Percentiles rank a stretch among this genome's conserved stretches.
These are phyloP conservation scores for Podospora didyma DNA, from an alignment of 495 filamentous ascomycete species.

Conservation along the genomic window DNA sequence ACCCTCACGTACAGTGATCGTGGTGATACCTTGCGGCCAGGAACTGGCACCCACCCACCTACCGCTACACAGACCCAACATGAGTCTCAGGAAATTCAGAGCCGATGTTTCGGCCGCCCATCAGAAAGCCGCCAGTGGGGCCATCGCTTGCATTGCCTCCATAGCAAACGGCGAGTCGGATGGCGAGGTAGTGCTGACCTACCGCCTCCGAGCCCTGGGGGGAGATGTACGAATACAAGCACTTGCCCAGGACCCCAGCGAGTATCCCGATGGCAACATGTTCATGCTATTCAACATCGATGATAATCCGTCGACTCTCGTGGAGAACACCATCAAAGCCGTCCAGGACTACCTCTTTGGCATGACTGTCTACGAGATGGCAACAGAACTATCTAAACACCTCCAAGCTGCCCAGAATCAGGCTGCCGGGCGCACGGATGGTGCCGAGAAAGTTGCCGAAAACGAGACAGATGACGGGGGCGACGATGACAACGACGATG, in stretches of 20 bases:
- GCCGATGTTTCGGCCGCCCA: slow-evolving; percentile 26
- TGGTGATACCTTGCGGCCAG: background rate
- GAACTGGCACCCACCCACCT: background rate
- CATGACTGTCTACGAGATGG: slow-evolving; percentile 41
- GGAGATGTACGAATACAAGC: slow-evolving; percentile 18
- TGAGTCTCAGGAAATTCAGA: slow-evolving; percentile 32
- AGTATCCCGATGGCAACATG: slow-evolving; percentile 61
- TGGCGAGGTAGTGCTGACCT: slow-evolving; percentile 28
- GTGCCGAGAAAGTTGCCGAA: slow-evolving; percentile 29
- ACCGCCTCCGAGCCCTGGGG: slow-evolving; percentile 15
- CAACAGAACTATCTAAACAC: slow-evolving; percentile 35
- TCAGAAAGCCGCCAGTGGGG: slow-evolving; percentile 21
- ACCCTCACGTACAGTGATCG: too few species aligned
- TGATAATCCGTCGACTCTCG: slow-evolving; percentile 31
- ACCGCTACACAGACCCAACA: slow-evolving; percentile 1
- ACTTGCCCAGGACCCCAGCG: slow-evolving; percentile 44
- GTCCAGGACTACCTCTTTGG: slow-evolving; percentile 29
- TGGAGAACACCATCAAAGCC: slow-evolving; percentile 3
- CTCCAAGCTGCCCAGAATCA: slow-evolving; percentile 31
- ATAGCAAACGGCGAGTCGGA: slow-evolving; percentile 19
- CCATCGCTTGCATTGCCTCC: slow-evolving; percentile 15
- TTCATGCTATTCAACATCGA: slow-evolving; percentile 58
- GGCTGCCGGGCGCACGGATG: slow-evolving; percentile 31
- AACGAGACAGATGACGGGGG: slow-evolving; percentile 22
- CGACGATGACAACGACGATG: slow-evolving; percentile 25